Evolutionary conservation across 345 rosid species (phyloP).

Genomic region (Linum trigynum): DNA sequence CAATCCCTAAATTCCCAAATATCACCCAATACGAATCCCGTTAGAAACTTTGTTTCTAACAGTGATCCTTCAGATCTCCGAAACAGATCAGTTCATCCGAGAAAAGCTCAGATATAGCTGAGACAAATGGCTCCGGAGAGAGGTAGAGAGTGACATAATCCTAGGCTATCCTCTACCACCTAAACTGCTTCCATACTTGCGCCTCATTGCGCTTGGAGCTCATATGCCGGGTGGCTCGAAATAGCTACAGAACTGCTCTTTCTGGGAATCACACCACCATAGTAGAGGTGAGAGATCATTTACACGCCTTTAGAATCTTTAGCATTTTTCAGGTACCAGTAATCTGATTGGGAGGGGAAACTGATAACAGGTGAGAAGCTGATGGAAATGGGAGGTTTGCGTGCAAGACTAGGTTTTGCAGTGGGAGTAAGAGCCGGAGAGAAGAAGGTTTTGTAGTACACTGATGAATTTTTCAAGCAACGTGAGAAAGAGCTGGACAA

Average conservation of each 20-base stretch:
- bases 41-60: too few relatives aligned
- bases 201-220: conserved; percentile 82
- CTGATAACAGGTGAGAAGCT: conserved; percentile 55
- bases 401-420: conserved; percentile 45
- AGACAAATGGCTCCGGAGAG: conserved; percentile 62
- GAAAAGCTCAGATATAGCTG: conserved; percentile 79
- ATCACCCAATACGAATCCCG: too few relatives aligned
- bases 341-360: neutral
- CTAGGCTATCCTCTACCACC: conserved; percentile 62
- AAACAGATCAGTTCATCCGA: conserved; percentile 55
- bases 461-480: conserved; percentile 48
- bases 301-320: neutral
- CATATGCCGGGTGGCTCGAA: conserved; percentile 63
- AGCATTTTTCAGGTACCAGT: neutral
- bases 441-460: conserved; percentile 75
- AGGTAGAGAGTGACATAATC: conserved; percentile 60
- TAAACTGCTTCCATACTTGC: conserved; percentile 62
- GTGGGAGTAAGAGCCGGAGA: conserved; percentile 65
- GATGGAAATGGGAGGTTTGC: conserved; percentile 36
- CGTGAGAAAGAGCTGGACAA: conserved; percentile 58
- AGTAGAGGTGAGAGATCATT: conserved; percentile 51
- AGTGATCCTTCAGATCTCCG: conserved; percentile 57
- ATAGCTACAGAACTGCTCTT: conserved; percentile 78
- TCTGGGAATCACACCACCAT: conserved; percentile 58
- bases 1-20: too few relatives aligned